Conservation (phyloP, 441 rosid species). For the Bocquillonia castaneifolia region DNA sequence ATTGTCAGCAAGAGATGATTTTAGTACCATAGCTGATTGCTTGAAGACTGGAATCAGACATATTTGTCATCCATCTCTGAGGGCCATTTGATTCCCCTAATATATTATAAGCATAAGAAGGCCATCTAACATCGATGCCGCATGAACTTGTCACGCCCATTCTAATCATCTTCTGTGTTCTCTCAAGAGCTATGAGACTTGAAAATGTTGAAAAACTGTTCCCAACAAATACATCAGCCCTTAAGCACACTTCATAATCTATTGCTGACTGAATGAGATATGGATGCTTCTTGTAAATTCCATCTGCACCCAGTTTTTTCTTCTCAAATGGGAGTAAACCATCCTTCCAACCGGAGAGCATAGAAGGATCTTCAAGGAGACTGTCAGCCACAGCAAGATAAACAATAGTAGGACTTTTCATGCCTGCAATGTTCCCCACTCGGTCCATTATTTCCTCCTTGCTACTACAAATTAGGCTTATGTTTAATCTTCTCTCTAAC, state of each 20-base stretch:
- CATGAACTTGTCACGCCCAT: constrained; percentile 57
- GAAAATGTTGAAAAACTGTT: constrained; percentile 96
- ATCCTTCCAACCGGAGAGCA: constrained; percentile 68
- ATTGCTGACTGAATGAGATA: constrained; percentile 88
- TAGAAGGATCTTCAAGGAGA: constrained; percentile 68
- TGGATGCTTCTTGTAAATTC: constrained; percentile 60
- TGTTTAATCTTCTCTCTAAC: constrained; percentile 56
- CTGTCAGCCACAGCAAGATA: constrained; percentile 87
- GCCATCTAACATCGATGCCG: constrained; percentile 51
- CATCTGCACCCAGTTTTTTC: constrained; percentile 67
- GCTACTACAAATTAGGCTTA: constrained; percentile 80
- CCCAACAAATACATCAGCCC: constrained; percentile 79
- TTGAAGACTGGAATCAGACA: constrained; percentile 70
- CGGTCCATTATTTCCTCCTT: constrained; percentile 68
- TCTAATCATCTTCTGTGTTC: constrained; percentile 71
- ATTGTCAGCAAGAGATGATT: constrained; percentile 52
- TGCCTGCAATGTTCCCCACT: constrained; percentile 57
- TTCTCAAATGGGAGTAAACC: constrained; percentile 73
- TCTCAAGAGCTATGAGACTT: constrained; percentile 75
- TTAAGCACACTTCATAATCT: constrained; percentile 85
- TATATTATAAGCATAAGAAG: constrained; percentile 83
- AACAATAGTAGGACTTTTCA: constrained; percentile 46
- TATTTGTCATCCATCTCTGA: constrained; percentile 74
- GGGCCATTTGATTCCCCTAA: constrained; percentile 59
- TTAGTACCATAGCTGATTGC: constrained; percentile 83